Percentiles rank a stretch among this genome's conserved stretches.
phyloP scores from a whole-genome alignment of 2,329 filamentous ascomycete species.

The Pseudogymnoascus sp. region DNA sequence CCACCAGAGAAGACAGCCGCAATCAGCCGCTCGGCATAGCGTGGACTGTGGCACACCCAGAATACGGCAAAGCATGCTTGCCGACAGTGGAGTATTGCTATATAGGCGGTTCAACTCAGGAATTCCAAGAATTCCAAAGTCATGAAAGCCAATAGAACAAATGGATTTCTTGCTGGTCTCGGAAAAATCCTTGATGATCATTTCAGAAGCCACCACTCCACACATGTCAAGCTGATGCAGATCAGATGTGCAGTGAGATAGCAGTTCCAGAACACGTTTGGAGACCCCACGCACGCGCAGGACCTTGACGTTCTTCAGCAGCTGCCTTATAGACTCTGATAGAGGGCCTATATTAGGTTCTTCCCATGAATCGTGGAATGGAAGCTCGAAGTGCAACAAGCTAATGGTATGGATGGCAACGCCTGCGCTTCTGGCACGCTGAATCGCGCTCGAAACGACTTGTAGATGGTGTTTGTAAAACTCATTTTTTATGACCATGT shows the following conservation, averaged over 20 bases:
- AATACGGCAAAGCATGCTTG: background rate
- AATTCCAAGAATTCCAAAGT: background rate
- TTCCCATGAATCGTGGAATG: slow-evolving; percentile 10
- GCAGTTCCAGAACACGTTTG: slow-evolving; percentile 7
- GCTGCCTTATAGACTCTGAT: slow-evolving; percentile 12
- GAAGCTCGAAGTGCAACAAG: slow-evolving; percentile 13
- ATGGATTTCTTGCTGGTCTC: slow-evolving; percentile 11
- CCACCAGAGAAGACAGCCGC: slow-evolving; percentile 11
- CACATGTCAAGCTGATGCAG: slow-evolving; percentile 10
- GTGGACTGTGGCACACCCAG: slow-evolving; percentile 20
- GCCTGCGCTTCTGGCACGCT: slow-evolving; percentile 8
- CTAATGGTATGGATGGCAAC: slow-evolving; percentile 14
- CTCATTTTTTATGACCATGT: slow-evolving; percentile 13
- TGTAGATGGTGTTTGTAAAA: slow-evolving; percentile 12
- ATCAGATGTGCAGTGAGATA: slow-evolving; percentile 10
- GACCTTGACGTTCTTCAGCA: slow-evolving; percentile 11
- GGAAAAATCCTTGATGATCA: slow-evolving; percentile 11
- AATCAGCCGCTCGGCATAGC: slow-evolving; percentile 14
- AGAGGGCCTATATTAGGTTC: slow-evolving; percentile 12
- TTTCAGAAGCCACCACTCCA: slow-evolving; percentile 3
- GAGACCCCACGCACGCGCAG: slow-evolving; percentile 10
- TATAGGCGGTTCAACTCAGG: background rate
- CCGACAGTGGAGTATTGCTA: background rate
- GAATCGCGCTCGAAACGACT: slow-evolving; percentile 6
- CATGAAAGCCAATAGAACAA: background rate